Conservation (phyloP, 1,139 yeast species). For the Geotrichum europaeum region DNA sequence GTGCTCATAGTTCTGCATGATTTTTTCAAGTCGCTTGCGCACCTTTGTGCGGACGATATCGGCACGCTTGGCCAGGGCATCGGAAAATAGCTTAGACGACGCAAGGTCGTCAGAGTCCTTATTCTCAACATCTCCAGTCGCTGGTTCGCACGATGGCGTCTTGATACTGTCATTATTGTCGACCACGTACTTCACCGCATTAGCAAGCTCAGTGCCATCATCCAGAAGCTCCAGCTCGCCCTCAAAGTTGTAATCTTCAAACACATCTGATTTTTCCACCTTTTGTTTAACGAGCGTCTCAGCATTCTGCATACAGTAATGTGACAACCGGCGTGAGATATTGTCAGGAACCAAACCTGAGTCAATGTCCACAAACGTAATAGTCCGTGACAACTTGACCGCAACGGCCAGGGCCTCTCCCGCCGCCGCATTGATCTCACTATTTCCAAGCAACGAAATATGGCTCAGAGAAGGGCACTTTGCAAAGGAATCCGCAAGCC, state of each 20-base stretch:
- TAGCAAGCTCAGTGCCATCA: slow-evolving; percentile 28
- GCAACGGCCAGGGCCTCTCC: slow-evolving; percentile 68
- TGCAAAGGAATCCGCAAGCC: slow-evolving; percentile 64
- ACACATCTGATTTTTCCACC: background rate
- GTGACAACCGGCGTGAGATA: slow-evolving; percentile 70
- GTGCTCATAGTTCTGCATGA: slow-evolving; percentile 21
- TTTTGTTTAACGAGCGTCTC: slow-evolving; percentile 36
- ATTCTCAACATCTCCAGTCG: background rate
- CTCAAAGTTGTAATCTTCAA: slow-evolving; percentile 36
- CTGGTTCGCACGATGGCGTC: background rate
- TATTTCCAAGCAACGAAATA: slow-evolving; percentile 66
- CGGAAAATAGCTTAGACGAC: slow-evolving; percentile 20
- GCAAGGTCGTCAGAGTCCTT: background rate
- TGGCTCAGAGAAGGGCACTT: slow-evolving; percentile 64
- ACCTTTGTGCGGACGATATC: slow-evolving; percentile 27
- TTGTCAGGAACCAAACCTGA: slow-evolving; percentile 61
- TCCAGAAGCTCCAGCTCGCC: slow-evolving; percentile 27
- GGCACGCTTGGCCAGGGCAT: slow-evolving; percentile 28
- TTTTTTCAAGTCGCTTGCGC: slow-evolving; percentile 26
- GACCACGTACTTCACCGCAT: slow-evolving; percentile 29
- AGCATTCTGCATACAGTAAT: slow-evolving; percentile 78
- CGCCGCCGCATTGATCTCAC: slow-evolving; percentile 49
- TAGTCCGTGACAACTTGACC: slow-evolving; percentile 55
- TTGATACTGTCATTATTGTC: slow-evolving; percentile 17
- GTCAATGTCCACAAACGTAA: slow-evolving; percentile 70